phyloP scores from a whole-genome alignment of 2,329 filamentous ascomycete species.

The Ambrosiella xylebori region DNA sequence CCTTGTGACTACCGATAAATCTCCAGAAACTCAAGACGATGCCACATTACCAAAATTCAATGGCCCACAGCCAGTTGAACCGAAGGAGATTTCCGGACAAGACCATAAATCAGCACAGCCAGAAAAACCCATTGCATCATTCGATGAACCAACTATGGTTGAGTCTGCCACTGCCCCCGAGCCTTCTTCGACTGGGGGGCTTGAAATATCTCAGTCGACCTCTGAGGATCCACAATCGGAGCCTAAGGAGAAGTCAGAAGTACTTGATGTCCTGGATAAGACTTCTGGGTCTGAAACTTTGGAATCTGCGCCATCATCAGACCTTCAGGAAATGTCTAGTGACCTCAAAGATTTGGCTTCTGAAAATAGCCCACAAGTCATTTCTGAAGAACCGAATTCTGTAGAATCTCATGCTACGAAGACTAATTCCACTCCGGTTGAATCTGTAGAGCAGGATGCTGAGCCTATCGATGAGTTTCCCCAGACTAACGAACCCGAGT shows the following conservation, averaged over 20 bases:
- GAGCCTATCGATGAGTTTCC: neutral
- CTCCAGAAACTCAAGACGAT: neutral
- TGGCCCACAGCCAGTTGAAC: no score
- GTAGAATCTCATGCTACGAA: neutral
- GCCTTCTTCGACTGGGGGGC: neutral
- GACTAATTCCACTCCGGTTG: neutral
- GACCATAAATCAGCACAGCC: no score
- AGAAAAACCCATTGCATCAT: no score
- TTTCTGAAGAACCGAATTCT: neutral
- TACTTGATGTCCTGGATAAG: no score
- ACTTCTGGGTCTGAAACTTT: no score
- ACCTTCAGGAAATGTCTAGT: no score
- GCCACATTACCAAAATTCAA: neutral
- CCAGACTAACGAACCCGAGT: neutral
- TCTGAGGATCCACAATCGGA: neutral
- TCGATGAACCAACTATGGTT: neutral
- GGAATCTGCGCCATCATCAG: no score
- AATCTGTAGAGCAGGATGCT: neutral
- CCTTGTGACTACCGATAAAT: neutral
- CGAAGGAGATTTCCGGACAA: no score
- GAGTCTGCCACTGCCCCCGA: neutral
- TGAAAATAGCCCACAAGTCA: neutral
- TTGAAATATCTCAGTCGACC: neutral
- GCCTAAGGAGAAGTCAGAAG: no score
- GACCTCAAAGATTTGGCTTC: no score